phyloP scores from a whole-genome alignment of 805 yeast genomes.

The Millerago galiae region DNA sequence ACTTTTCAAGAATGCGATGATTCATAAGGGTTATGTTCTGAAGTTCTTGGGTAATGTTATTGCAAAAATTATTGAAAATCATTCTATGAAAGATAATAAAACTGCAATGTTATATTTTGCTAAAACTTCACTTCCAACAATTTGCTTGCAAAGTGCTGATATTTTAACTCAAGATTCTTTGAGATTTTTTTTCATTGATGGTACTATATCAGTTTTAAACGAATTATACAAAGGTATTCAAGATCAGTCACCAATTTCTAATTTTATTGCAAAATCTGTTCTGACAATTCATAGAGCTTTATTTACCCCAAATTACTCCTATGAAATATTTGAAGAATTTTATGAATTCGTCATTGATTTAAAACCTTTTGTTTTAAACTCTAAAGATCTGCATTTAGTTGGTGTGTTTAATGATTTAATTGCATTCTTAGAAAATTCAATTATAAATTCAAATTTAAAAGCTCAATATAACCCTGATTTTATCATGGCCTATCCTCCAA shows the following conservation, averaged over 20 bases:
- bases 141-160: conserved; percentile 15
- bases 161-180: conserved; percentile 6
- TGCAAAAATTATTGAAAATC: conserved; percentile 9
- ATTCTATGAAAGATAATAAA: conserved; percentile 4
- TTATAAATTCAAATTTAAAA: conserved; percentile 2
- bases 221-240: conserved; percentile 11
- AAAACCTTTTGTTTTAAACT: conserved; percentile 2
- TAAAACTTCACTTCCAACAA: conserved; percentile 9
- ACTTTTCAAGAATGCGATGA: conserved; percentile 2
- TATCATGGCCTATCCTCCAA: conserved; percentile 15
- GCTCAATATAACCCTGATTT: conserved; percentile 1
- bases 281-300: conserved; percentile 8
- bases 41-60: conserved; percentile 9
- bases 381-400: conserved; percentile 9
- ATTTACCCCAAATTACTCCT: conserved; percentile 17
- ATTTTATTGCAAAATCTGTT: conserved; percentile 8
- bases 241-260: conserved; percentile 14
- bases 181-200: conserved; percentile 13
- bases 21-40: conserved; percentile 8
- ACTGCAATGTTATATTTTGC: conserved; percentile 5
- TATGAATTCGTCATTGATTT: conserved; percentile 10
- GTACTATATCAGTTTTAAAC: conserved; percentile 12
- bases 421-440: conserved; percentile 5
- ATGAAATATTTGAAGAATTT: conserved; percentile 15
- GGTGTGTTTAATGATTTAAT: conserved; percentile 7